phyloP scores from a whole-genome alignment of 2,329 filamentous ascomycete species.

The Ophiocordyceps camponoti-leonardi region DNA sequence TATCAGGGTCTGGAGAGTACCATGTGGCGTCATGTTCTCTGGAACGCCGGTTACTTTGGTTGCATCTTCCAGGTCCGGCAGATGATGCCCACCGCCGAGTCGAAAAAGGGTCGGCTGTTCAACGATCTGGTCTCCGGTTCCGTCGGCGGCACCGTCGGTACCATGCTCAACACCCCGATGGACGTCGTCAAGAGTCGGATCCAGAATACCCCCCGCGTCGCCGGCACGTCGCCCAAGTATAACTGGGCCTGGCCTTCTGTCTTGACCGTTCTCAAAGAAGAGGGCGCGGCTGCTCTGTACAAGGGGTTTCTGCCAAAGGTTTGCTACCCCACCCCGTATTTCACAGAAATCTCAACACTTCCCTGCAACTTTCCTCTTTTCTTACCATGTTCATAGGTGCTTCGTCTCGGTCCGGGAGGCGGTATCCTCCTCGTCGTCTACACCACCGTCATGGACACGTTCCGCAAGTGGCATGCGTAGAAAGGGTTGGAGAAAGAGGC shows the following conservation, averaged over 20 bases:
- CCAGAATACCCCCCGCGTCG: conserved; percentile 75
- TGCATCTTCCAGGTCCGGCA: conserved; percentile 94
- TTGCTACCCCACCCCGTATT: no score
- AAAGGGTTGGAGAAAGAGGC: background rate
- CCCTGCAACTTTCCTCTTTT: no score
- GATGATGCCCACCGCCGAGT: conserved; percentile 63
- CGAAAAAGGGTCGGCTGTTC: conserved; percentile 63
- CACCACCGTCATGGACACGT: conserved; percentile 84
- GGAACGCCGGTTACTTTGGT: conserved; percentile 95
- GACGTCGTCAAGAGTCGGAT: conserved; percentile 98
- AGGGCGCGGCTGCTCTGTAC: conserved; percentile 83
- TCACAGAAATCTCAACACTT: no score
- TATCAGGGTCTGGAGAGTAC: conserved; percentile 97
- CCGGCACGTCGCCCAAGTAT: conserved; percentile 80
- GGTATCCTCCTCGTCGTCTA: conserved; percentile 69
- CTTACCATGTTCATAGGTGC: conserved; percentile 12
- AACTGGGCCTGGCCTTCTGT: conserved; percentile 94
- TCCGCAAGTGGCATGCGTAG: conserved; percentile 39
- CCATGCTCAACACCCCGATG: conserved; percentile 85
- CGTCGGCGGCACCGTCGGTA: conserved; percentile 76
- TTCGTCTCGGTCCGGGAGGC: conserved; percentile 35
- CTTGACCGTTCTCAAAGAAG: conserved; percentile 76
- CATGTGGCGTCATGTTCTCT: conserved; percentile 77
- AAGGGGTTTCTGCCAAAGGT: conserved; percentile 95
- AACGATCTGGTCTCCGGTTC: conserved; percentile 82